Evolutionary conservation across 108 stramenopile species (phyloP), one percentile per base, ranked within the genome.

Genomic region (Phaeodactylum tricornutum): DNA sequence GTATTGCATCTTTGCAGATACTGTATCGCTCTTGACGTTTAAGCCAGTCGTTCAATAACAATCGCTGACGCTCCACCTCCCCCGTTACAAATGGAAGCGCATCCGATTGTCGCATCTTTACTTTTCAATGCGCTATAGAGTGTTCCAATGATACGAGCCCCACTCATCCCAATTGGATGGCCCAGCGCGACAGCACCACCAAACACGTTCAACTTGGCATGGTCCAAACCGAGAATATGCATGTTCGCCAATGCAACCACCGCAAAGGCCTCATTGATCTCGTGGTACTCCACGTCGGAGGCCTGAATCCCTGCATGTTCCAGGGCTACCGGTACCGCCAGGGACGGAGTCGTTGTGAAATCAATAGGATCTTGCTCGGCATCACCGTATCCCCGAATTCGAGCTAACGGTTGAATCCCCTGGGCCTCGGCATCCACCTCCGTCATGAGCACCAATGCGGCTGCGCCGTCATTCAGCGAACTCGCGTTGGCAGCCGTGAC

Each of bases 401-500:
- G 57, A 1, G 93, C 93, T 6, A 96, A 47, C 9, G 95, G 92
- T 21, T 41, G 50, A 27, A 92, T 67, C 0, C 88, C 88, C 29
- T 58, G 51, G 9, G 59, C 69, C 15, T 59, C 30, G 0, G 92
- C 91, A 14, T 74, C 55, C 7, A 53, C 61, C 57, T 84, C 84
- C 38, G 66, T 70, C 91, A 92, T 94, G 25, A 98, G 38, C 38
- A 98, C 72, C 38, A 97, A 50, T 3, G 95, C 92, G 20, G 92
- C 75, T 1, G 97, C 97, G 26, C 97, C 97, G 52, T 98, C 97
- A 51, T 96, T 98, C 33, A 98, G 69, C 8, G 81, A 79, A 21
- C 87, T 89, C 4, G 97, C 91, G 64, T 98, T 98, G 1, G 91
- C 95, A n/a, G 97, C 96, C 4, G 97, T 98, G 29, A 98, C 87